Percentiles rank a stretch among this genome's conserved stretches.
Conservation (phyloP, 768 basidiomycete genomes). For the Sarcodon aspratus region DNA sequence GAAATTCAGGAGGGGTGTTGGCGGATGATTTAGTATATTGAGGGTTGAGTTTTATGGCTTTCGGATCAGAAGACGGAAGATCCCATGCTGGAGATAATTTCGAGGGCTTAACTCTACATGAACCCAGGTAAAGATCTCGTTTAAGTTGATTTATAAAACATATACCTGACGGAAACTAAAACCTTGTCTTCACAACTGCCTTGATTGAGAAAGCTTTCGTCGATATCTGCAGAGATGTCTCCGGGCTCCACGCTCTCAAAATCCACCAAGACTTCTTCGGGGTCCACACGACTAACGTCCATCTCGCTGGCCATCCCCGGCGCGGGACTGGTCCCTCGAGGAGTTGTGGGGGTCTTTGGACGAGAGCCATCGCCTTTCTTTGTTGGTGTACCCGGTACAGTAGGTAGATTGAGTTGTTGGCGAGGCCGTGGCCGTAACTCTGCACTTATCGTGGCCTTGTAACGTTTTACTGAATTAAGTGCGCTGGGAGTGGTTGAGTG, state of each 20-base stretch:
- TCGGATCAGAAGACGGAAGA: constrained; percentile 23
- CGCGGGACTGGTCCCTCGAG: constrained; percentile 25
- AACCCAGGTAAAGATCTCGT: not conserved
- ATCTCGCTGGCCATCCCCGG: constrained; percentile 53
- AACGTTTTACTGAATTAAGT: constrained; percentile 46
- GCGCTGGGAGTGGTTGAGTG: constrained; percentile 25
- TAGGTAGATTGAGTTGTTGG: constrained; percentile 18
- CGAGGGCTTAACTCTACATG: constrained; percentile 51
- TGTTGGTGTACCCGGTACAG: constrained; percentile 45
- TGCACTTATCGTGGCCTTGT: constrained; percentile 49
- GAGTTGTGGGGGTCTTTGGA: constrained; percentile 23
- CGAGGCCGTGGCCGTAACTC: constrained; percentile 19
- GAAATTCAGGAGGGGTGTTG: constrained; percentile 36
- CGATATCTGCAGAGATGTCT: constrained; percentile 61
- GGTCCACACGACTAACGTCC: constrained; percentile 66
- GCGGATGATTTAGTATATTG: constrained; percentile 36
- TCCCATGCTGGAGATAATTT: constrained; percentile 46
- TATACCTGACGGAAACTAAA: constrained; percentile 71
- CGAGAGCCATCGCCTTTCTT: constrained; percentile 21
- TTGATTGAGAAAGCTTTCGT: constrained; percentile 43
- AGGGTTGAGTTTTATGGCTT: constrained; percentile 51
- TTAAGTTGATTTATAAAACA: not conserved
- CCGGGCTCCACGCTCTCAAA: constrained; percentile 57
- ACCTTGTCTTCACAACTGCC: constrained; percentile 78
- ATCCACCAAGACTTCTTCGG: constrained; percentile 69